Percentiles rank a stretch among this genome's conserved stretches.
Conservation (phyloP, 768 basidiomycete species). For the Cubamyces sp. region DNA sequence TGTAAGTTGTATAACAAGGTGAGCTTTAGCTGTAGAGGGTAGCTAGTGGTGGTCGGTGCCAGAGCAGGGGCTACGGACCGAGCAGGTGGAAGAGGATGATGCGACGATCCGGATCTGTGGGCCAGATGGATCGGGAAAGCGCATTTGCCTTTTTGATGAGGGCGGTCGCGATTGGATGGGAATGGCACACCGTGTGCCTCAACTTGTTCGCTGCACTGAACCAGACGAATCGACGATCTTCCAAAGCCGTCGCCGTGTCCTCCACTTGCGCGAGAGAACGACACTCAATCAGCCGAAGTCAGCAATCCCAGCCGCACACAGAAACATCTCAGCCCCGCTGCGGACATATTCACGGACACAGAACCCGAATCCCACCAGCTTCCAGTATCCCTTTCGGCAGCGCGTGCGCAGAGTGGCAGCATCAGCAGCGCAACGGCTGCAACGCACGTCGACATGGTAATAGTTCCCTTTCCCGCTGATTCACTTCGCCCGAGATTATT, state of each 20-base stretch:
- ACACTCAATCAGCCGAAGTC: not conserved
- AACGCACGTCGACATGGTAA: slow-evolving; percentile 24
- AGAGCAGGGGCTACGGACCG: not conserved
- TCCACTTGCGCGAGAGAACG: too few relatives aligned
- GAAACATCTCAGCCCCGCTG: not conserved
- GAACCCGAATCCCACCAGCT: not conserved
- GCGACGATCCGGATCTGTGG: slow-evolving; percentile 11
- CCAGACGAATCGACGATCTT: not conserved
- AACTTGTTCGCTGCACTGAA: not conserved
- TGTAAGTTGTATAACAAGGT: not conserved
- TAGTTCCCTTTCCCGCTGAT: slow-evolving; percentile 19
- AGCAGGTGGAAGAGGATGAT: not conserved
- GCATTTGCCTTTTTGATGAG: slow-evolving; percentile 8
- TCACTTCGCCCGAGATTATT: not conserved
- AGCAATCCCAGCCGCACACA: not conserved
- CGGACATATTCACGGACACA: not conserved
- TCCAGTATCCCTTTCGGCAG: not conserved
- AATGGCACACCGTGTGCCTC: slow-evolving; percentile 1
- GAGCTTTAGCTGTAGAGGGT: not conserved
- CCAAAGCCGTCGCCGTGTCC: not conserved
- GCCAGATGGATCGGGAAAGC: slow-evolving; percentile 3
- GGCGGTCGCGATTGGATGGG: slow-evolving; percentile 7
- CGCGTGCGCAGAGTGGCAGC: slow-evolving; percentile 7
- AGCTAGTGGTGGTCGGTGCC: not conserved
- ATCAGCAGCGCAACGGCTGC: slow-evolving; percentile 6